phyloP scores from a whole-genome alignment of 1,284 basidiomycete genomes.

The Pholiota adiposa region DNA sequence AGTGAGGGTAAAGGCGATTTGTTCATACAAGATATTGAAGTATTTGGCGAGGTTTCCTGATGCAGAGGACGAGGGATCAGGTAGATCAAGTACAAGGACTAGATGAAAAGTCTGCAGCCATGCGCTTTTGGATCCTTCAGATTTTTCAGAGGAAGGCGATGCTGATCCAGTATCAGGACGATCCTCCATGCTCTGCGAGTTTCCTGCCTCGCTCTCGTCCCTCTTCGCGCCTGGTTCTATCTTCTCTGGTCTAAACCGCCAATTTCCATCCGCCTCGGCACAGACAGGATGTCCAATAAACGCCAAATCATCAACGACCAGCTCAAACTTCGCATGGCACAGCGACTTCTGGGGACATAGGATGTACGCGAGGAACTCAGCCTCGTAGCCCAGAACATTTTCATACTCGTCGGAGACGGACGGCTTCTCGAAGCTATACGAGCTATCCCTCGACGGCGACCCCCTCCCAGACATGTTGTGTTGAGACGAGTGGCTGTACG shows the following conservation, averaged over 20 bases:
- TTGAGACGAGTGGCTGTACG: constrained; percentile 44
- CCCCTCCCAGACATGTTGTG: constrained; percentile 45
- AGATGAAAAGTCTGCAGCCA: constrained; percentile 87
- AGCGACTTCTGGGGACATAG: constrained; percentile 80
- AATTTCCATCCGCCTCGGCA: constrained; percentile 75
- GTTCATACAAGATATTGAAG: constrained; percentile 85
- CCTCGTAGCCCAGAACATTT: constrained; percentile 77
- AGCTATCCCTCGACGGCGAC: constrained; percentile 42
- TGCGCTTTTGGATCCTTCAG: constrained; percentile 35
- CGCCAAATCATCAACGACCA: constrained; percentile 90
- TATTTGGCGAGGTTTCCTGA: constrained; percentile 78
- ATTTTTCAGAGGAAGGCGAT: constrained; percentile 36
- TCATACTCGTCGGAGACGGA: constrained; percentile 58
- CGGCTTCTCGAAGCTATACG: constrained; percentile 40
- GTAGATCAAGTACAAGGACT: constrained; percentile 86
- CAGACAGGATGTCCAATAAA: constrained; percentile 96
- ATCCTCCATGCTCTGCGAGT: constrained; percentile 33
- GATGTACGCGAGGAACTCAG: constrained; percentile 82
- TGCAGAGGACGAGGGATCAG: constrained; percentile 83
- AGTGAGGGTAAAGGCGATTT: constrained; percentile 85
- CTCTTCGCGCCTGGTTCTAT: constrained; percentile 53
- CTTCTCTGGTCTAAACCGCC: constrained; percentile 72
- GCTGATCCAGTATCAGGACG: constrained; percentile 37
- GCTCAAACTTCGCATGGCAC: constrained; percentile 95
- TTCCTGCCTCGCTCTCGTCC: constrained; percentile 53